These are phyloP conservation scores for Colletotrichum lini DNA, from an alignment of 2,329 filamentous ascomycete species.

Conservation along the genomic window DNA sequence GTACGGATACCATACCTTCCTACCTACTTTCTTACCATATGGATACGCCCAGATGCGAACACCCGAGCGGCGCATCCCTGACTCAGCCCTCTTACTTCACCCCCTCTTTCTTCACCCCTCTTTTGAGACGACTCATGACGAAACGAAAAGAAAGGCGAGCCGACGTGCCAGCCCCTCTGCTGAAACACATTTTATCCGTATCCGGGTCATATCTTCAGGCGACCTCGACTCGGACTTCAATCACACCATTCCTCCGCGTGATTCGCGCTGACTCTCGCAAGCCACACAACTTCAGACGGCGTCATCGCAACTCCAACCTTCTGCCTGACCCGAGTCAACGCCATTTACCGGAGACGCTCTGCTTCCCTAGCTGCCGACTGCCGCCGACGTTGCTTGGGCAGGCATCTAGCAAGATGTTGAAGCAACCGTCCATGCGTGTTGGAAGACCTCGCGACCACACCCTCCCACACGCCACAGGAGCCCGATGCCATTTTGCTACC, in stretches of 20 bases:
- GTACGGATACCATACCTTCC: not conserved
- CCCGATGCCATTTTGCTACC: not conserved
- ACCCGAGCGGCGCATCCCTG: slow-evolving; percentile 5
- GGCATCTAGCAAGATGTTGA: not conserved
- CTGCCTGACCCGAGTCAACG: slow-evolving; percentile 34
- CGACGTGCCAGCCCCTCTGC: slow-evolving; percentile 27
- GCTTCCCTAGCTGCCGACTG: slow-evolving; percentile 1
- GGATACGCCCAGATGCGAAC: not conserved
- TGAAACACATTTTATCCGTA: slow-evolving; percentile 27
- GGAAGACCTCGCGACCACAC: slow-evolving; percentile 2
- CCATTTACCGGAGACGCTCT: slow-evolving; percentile 15
- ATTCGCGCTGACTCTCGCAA: slow-evolving; percentile 33
- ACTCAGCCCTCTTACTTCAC: slow-evolving; percentile 9
- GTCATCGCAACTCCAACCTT: slow-evolving; percentile 9
- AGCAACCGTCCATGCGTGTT: not conserved
- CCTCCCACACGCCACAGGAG: not conserved
- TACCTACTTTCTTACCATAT: not conserved
- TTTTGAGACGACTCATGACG: slow-evolving; percentile 15
- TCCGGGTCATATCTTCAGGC: slow-evolving; percentile 5
- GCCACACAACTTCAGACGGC: slow-evolving; percentile 26
- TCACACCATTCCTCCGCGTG: slow-evolving; percentile 14
- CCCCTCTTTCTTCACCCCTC: not conserved
- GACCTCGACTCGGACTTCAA: slow-evolving; percentile 10
- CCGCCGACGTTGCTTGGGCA: slow-evolving; percentile 5
- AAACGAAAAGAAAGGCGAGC: slow-evolving; percentile 35